Conservation (phyloP, 108 stramenopile genomes). For the Ochromonas danica region DNA sequence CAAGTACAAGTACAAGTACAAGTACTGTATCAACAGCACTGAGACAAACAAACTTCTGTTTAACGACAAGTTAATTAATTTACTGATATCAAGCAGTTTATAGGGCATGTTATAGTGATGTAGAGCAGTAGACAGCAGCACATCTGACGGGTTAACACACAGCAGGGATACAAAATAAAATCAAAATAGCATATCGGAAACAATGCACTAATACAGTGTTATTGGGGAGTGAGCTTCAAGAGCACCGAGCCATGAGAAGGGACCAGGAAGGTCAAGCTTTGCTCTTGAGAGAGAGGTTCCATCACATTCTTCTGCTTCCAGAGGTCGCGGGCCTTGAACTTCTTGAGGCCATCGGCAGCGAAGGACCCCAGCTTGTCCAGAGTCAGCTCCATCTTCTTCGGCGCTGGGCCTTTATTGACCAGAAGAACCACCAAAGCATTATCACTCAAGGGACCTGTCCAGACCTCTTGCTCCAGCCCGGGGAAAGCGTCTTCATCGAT, state of each 20-base stretch:
- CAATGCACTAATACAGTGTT: too few relatives aligned
- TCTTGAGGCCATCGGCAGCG: neutral
- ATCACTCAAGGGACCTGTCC: conserved; percentile 32
- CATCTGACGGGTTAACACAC: too few relatives aligned
- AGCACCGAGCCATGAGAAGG: neutral
- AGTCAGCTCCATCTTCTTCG: neutral
- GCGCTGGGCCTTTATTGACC: conserved; percentile 22
- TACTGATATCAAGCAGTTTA: too few relatives aligned
- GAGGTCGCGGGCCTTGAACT: neutral
- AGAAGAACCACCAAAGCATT: conserved; percentile 11
- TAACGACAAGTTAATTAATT: too few relatives aligned
- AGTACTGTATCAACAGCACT: too few relatives aligned
- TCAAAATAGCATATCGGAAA: too few relatives aligned
- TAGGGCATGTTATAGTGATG: too few relatives aligned
- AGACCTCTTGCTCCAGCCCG: conserved; percentile 26
- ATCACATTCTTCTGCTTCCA: conserved; percentile 8
- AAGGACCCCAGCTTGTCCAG: neutral
- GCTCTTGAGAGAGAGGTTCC: neutral
- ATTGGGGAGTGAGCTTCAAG: neutral
- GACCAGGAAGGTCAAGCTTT: neutral
- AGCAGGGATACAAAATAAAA: too few relatives aligned
- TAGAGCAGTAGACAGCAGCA: too few relatives aligned
- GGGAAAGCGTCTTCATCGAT: conserved; percentile 25
- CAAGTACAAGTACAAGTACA: too few relatives aligned
- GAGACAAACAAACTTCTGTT: too few relatives aligned